Conservation (phyloP, 139 green algal species). For the Coelastrella sp. region DNA sequence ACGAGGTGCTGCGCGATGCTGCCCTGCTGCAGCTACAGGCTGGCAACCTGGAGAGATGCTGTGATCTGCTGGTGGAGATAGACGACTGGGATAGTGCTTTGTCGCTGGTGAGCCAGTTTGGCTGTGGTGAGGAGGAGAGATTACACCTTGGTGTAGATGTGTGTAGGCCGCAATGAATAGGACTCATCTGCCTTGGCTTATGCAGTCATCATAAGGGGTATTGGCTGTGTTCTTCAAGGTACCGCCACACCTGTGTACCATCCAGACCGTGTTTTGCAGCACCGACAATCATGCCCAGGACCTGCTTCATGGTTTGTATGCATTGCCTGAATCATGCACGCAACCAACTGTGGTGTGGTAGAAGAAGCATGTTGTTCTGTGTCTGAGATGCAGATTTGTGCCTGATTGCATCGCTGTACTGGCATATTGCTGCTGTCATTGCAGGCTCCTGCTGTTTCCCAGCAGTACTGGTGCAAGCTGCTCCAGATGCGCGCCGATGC, state of each 20-base stretch:
- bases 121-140: neutral
- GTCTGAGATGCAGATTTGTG: neutral
- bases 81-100: neutral
- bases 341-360: no score
- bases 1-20: constrained; percentile 50
- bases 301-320: no score
- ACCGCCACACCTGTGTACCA: no score
- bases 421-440: neutral
- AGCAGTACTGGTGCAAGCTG: constrained; percentile 50
- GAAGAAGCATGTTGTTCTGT: neutral
- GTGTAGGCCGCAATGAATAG: no score
- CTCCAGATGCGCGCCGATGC: constrained; percentile 35
- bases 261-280: no score
- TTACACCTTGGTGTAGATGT: no score
- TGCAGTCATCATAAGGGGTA: neutral
- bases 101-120: neutral
- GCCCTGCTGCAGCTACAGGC: constrained; percentile 51
- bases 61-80: constrained; percentile 51
- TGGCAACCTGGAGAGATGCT: constrained; percentile 56
- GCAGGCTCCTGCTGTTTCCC: constrained; percentile 44
- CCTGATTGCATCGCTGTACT: neutral
- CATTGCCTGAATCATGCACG: no score
- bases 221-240: neutral
- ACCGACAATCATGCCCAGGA: no score
- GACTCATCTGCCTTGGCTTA: no score